phyloP scores from a whole-genome alignment of 2,329 filamentous ascomycete species.

The Pseudocercospora musae region DNA sequence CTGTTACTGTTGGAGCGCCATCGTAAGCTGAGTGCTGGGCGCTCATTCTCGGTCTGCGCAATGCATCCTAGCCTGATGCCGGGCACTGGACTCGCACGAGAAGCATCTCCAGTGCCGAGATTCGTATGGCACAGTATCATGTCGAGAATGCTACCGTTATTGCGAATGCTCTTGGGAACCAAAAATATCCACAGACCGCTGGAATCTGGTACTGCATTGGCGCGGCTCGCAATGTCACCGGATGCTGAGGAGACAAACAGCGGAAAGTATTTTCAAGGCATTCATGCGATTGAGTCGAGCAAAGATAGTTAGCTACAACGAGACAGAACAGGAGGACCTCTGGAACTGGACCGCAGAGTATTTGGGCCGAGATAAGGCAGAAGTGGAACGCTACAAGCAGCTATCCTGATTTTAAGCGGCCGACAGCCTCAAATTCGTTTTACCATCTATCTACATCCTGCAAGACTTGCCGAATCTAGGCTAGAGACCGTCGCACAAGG shows the following conservation, averaged over 20 bases:
- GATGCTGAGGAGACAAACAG: constrained; percentile 35
- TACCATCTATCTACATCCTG: constrained; percentile 12
- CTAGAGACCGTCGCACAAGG: constrained; percentile 8
- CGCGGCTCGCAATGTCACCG: constrained; percentile 39
- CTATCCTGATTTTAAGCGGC: constrained; percentile 6
- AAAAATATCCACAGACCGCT: constrained; percentile 7
- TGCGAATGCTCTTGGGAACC: constrained; percentile 2
- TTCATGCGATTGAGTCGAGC: constrained; percentile 42
- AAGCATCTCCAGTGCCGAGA: constrained; percentile 26
- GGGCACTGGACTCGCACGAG: constrained; percentile 44
- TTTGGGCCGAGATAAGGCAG: constrained; percentile 7
- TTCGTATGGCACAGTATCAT: constrained; percentile 39
- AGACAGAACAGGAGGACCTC: constrained; percentile 47
- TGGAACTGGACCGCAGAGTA: constrained; percentile 10
- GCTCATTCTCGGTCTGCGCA: constrained; percentile 39
- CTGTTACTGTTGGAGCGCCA: constrained; percentile 40
- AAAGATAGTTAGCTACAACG: constrained; percentile 46
- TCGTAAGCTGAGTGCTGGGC: constrained; percentile 28
- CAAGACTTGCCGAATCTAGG: constrained; percentile 16
- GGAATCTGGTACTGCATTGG: constrained; percentile 42
- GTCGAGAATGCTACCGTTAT: constrained; percentile 10
- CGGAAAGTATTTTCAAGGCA: constrained; percentile 47
- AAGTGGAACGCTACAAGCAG: constrained; percentile 11
- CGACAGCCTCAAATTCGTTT: constrained; percentile 6
- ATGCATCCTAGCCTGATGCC: constrained; percentile 52